phyloP scores from a whole-genome alignment of 73 alveolate species.

The Tetrahymena malaccensis region DNA sequence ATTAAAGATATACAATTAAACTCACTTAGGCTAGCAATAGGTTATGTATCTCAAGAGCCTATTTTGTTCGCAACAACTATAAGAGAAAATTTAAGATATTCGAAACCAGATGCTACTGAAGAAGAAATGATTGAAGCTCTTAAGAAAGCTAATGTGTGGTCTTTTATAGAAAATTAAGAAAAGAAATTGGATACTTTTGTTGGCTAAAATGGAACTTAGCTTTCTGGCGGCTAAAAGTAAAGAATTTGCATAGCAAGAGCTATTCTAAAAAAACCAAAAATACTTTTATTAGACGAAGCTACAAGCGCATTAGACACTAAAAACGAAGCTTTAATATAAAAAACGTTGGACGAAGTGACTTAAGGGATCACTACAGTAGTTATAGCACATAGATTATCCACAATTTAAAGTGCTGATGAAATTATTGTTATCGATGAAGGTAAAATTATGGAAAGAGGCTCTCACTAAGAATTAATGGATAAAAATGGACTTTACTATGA shows the following conservation, averaged over 20 bases:
- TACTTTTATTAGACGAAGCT: constrained; percentile 49
- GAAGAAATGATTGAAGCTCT: constrained; percentile 76
- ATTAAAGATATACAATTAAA: constrained; percentile 45
- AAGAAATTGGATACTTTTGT: constrained; percentile 33
- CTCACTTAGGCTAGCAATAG: constrained; percentile 67
- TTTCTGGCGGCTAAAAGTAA: constrained; percentile 52
- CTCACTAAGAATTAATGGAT: constrained; percentile 47
- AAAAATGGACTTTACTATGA: constrained; percentile 10
- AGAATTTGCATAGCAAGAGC: constrained; percentile 58
- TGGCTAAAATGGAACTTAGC: constrained; percentile 35
- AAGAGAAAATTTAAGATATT: constrained; percentile 66
- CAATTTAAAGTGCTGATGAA: constrained; percentile 62
- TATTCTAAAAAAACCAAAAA: constrained; percentile 33
- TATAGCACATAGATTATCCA: constrained; percentile 73
- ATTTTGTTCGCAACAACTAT: constrained; percentile 66
- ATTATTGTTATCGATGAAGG: constrained; percentile 67
- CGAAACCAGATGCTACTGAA: constrained; percentile 79
- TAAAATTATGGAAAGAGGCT: constrained; percentile 51
- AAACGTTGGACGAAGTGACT: constrained; percentile 31
- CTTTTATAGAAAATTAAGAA: constrained; percentile 21
- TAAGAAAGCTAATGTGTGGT: constrained; percentile 62
- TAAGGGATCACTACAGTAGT: constrained; percentile 58
- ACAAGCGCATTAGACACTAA: constrained; percentile 50
- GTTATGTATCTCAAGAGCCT: constrained; percentile 93
- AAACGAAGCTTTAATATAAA: constrained; percentile 26